Percentiles rank a stretch among this genome's conserved stretches.
These are phyloP conservation scores for Onygenales sp. DNA, from an alignment of 2,329 filamentous ascomycete genomes.

Conservation along the genomic window DNA sequence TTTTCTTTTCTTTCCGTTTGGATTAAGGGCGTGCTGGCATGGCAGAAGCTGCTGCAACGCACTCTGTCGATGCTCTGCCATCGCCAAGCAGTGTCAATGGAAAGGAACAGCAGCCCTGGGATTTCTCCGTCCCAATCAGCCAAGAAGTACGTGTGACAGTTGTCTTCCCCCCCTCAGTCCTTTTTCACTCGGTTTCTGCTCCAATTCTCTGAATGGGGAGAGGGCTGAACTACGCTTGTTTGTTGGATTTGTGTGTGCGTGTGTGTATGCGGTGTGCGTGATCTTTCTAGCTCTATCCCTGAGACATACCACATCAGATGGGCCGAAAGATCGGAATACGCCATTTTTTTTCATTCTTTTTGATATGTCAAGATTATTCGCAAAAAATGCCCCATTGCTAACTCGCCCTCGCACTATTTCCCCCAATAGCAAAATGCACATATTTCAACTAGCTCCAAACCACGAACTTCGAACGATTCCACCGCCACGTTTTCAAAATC, in stretches of 20 bases:
- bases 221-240: background rate
- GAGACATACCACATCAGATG: background rate
- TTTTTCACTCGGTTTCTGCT: constrained; percentile 1
- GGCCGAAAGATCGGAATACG: background rate
- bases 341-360: background rate
- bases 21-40: constrained; percentile 20
- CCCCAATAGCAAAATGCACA: constrained; percentile 5
- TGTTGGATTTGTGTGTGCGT: background rate
- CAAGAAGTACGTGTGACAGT: constrained; percentile 24
- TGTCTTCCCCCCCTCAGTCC: background rate
- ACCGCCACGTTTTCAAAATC: constrained; percentile 19
- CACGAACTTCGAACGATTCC: constrained; percentile 30
- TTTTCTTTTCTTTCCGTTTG: constrained; percentile 4
- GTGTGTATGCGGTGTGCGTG: background rate
- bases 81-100: constrained; percentile 25
- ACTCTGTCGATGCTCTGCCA: constrained; percentile 30
- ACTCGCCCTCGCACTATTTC: background rate
- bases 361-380: background rate
- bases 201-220: constrained; percentile 1
- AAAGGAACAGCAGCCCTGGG: constrained; percentile 24
- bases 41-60: constrained; percentile 31
- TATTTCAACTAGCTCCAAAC: constrained; percentile 17
- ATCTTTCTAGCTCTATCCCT: background rate
- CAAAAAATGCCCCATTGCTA: background rate
- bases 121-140: constrained; percentile 27